Base-by-base conservation (phyloP, 2,329 filamentous ascomycete genomes). In the Dryadomyces sulphureus region DNA sequence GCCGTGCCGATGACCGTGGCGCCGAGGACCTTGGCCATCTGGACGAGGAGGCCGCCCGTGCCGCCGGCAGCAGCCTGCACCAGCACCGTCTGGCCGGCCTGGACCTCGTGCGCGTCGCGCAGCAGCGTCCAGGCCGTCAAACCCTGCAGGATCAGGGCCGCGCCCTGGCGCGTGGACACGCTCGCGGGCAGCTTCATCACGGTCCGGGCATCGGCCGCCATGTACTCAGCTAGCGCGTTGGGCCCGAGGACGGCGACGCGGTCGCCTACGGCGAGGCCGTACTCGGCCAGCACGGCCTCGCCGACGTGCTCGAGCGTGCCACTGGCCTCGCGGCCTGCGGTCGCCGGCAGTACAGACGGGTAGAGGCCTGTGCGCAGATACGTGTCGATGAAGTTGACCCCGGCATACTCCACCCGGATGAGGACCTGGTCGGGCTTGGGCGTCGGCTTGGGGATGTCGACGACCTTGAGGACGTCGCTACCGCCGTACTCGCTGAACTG, bases 301-400 rank as follows among this genome's bases (percentile, higher is more conserved):
- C 52, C 53, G 5, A 54, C 25, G 4, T 45, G 22, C 30, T 47
- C 53, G 14, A 55, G 39, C n/a, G 38, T 35, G 7, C 54, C 54
- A 7, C 48, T 49, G 11, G 48, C 53, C 40, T 55, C 54, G 32
- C 49, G 41, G 17, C 54, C 50, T 4, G 48, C 41, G 11, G 48
- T 49, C 19, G 45, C 45, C 1, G 54, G 54, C 30, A 52, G 49
- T 17, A 38, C 9, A 0, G 43, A 45, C 16, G 45, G 32, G 49
- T 54, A 54, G 9, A 53, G 38, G 11, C 49, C 41, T 12, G 38
- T 46, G 20, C 45, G 36, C 45, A 55, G 64, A 56, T 62, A 78
- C 67, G 68, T 93, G 64, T 94, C 88, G 58, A 94, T 92, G 65
- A 76, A 94, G 65, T 94, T 94, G 51, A 94, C 68, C 48, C 87